phyloP scores from a whole-genome alignment of 495 filamentous ascomycete genomes.

The Durotheca rogersii region DNA sequence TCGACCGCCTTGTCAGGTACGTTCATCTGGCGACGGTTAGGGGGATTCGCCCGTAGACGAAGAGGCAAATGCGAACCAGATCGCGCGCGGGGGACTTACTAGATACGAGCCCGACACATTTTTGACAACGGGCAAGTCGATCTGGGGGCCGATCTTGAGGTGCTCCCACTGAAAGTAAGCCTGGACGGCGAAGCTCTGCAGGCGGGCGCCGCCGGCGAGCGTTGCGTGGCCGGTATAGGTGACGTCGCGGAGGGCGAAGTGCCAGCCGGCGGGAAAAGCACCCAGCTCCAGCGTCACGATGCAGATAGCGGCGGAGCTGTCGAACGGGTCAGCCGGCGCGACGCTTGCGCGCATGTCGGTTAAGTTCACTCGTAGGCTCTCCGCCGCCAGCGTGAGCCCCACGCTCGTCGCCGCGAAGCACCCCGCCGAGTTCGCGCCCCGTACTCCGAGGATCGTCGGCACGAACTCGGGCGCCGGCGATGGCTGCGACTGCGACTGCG shows the following conservation, averaged over 20 bases:
- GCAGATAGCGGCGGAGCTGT: constrained; percentile 26
- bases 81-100: background rate
- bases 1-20: constrained; percentile 13
- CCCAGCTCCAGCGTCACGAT: constrained; percentile 23
- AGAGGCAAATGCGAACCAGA: background rate
- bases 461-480: constrained; percentile 10
- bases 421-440: constrained; percentile 21
- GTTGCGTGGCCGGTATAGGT: constrained; percentile 22
- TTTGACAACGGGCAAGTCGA: constrained; percentile 13
- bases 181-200: constrained; percentile 23
- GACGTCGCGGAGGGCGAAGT: constrained; percentile 18
- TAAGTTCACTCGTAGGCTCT: constrained; percentile 17
- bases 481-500: no score
- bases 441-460: constrained; percentile 25
- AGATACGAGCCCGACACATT: constrained; percentile 25
- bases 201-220: constrained; percentile 10
- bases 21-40: constrained; percentile 12
- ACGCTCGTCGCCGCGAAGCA: constrained; percentile 27
- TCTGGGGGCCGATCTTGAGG: constrained; percentile 11
- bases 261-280: constrained; percentile 22
- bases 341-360: constrained; percentile 29
- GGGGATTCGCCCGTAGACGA: no score
- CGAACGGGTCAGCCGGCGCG: constrained; percentile 11
- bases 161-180: constrained; percentile 31
- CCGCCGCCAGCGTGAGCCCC: constrained; percentile 1